Conservation (phyloP, 208 protist genomes). For the Tritrichomonas musculus region DNA sequence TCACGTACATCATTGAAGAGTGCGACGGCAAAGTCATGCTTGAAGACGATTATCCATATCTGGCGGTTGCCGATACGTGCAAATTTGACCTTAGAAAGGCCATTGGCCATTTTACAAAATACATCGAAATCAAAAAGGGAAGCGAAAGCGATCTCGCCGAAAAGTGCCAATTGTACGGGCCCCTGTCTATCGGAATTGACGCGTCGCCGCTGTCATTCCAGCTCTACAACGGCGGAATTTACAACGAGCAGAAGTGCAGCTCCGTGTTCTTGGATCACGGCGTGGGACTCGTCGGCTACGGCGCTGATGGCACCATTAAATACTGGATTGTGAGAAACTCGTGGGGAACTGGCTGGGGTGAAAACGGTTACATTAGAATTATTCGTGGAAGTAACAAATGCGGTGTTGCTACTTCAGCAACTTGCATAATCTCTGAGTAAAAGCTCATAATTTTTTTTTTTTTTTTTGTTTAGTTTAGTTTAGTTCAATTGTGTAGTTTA, state of each 20-base stretch:
- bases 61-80: background rate
- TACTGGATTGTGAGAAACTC: conserved; percentile 52
- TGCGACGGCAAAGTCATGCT: background rate
- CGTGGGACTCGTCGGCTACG: background rate
- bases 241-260: background rate
- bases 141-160: background rate
- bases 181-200: background rate
- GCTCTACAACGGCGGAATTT: background rate
- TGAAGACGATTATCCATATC: background rate
- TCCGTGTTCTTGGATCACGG: background rate
- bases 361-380: conserved; percentile 43
- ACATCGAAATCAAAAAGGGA: background rate
- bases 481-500: no score
- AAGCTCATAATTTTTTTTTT: no score
- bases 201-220: background rate
- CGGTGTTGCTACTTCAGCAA: background rate
- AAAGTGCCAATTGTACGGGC: background rate
- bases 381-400: background rate
- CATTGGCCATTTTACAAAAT: background rate
- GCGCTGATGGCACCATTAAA: background rate
- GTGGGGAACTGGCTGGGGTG: conserved; percentile 52
- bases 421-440: no score
- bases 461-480: no score
- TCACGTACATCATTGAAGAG: background rate
- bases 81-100: background rate